These are phyloP conservation scores for Gamsiella multidivaricata DNA, from an alignment of 192 early-diverging fungal species.

Conservation along the genomic window DNA sequence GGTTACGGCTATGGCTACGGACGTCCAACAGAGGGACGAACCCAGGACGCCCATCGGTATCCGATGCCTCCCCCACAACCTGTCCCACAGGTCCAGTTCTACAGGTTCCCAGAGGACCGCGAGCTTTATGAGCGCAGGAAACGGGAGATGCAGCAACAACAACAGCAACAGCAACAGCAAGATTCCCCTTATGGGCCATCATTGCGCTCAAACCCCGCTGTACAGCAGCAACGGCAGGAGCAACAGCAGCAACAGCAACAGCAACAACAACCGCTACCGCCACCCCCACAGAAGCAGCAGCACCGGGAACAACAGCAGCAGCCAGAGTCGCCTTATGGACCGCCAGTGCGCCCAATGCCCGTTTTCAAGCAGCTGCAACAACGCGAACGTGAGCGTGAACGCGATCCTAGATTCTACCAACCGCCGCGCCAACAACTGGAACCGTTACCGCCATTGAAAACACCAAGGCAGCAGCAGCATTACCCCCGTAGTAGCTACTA, in stretches of 20 bases:
- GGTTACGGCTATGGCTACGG: conserved; percentile 4
- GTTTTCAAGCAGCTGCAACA: not conserved
- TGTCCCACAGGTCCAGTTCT: conserved; percentile 17
- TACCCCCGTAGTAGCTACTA: too few relatives aligned
- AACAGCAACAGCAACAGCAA: not conserved
- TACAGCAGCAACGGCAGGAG: conserved; percentile 3
- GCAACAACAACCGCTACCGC: not conserved
- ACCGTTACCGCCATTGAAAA: not conserved
- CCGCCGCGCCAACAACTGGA: not conserved
- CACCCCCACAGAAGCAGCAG: conserved; percentile 4
- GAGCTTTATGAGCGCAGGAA: conserved; percentile 13
- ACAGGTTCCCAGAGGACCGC: conserved; percentile 42
- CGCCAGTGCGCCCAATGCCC: not conserved
- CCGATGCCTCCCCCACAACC: conserved; percentile 25
- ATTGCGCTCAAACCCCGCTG: not conserved
- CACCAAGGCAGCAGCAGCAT: not conserved
- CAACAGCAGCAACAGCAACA: not conserved
- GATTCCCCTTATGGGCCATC: too few relatives aligned
- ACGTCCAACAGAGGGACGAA: not conserved
- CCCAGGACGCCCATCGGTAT: conserved; percentile 28
- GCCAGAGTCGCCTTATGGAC: not conserved
- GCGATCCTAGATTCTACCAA: conserved; percentile 3
- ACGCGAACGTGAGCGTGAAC: conserved; percentile 6
- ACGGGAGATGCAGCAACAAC: conserved; percentile 3
- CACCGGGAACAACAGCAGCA: not conserved